Conservation (phyloP, 2,329 filamentous ascomycete genomes). For the Colletotrichum sp. region DNA sequence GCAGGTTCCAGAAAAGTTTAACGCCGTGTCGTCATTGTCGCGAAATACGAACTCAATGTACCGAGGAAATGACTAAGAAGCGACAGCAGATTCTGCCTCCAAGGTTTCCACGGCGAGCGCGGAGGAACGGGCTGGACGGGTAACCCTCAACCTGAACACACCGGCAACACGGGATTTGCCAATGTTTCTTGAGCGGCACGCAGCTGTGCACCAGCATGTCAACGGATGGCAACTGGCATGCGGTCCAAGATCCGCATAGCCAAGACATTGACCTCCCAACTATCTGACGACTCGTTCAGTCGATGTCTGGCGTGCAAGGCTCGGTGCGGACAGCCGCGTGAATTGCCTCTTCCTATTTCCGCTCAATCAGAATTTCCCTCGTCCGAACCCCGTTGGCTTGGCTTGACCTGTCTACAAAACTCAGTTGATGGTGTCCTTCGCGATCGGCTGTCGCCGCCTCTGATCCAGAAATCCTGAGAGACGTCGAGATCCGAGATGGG, state of each 20-base stretch:
- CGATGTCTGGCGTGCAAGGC: not conserved
- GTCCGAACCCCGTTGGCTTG: not conserved
- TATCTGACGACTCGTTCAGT: not conserved
- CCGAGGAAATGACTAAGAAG: not conserved
- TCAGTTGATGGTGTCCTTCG: not conserved
- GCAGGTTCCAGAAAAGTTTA: not conserved
- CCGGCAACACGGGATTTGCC: not conserved
- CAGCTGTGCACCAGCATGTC: slow-evolving; percentile 5
- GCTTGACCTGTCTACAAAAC: not conserved
- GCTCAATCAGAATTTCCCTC: not conserved
- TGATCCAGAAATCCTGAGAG: not conserved
- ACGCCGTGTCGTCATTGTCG: slow-evolving; percentile 2
- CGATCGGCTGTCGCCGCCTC: not conserved
- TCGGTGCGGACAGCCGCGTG: not conserved
- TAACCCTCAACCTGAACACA: not conserved
- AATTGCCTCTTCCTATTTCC: not conserved
- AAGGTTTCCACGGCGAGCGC: not conserved
- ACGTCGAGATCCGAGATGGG: not conserved
- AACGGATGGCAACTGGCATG: slow-evolving; percentile 17
- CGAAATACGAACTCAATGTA: not conserved
- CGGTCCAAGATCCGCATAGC: not conserved
- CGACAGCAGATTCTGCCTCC: not conserved
- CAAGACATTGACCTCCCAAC: slow-evolving; percentile 1
- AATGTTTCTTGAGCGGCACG: slow-evolving; percentile 4
- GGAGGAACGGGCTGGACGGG: not conserved